Evolutionary conservation across 805 yeast genomes (phyloP).

Genomic region (Metschnikowia similis): DNA sequence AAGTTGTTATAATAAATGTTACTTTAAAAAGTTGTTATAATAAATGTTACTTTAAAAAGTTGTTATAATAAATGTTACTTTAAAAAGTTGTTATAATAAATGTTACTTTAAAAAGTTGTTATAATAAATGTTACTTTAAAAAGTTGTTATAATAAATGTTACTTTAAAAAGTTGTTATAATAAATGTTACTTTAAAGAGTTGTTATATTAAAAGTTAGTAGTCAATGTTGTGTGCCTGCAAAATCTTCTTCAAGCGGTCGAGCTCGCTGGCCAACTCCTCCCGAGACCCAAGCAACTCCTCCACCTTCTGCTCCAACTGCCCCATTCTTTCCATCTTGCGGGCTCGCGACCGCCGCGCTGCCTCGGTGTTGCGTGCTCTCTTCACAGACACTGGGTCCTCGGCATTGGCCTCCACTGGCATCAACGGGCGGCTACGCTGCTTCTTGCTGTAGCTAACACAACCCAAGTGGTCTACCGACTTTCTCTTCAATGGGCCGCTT

Average conservation of each 20-base stretch:
- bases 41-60: no score
- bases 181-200: neutral
- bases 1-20: no score
- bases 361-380: conserved; percentile 96
- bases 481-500: conserved; percentile 8
- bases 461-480: conserved; percentile 66
- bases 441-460: conserved; percentile 74
- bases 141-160: no score
- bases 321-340: conserved; percentile 85
- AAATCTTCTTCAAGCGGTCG: conserved; percentile 48
- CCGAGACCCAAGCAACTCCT: conserved; percentile 57
- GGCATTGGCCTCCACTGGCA: conserved; percentile 54
- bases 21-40: no score
- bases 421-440: conserved; percentile 66
- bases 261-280: conserved; percentile 60
- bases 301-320: conserved; percentile 77
- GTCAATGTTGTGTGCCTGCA: conserved; percentile 21
- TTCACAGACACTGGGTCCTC: conserved; percentile 71
- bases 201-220: no score
- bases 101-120: no score
- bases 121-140: no score
- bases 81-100: no score
- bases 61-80: no score
- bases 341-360: conserved; percentile 93
- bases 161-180: no score